Conservation (phyloP, 768 basidiomycete species). For the Cyclocybe aegerita region DNA sequence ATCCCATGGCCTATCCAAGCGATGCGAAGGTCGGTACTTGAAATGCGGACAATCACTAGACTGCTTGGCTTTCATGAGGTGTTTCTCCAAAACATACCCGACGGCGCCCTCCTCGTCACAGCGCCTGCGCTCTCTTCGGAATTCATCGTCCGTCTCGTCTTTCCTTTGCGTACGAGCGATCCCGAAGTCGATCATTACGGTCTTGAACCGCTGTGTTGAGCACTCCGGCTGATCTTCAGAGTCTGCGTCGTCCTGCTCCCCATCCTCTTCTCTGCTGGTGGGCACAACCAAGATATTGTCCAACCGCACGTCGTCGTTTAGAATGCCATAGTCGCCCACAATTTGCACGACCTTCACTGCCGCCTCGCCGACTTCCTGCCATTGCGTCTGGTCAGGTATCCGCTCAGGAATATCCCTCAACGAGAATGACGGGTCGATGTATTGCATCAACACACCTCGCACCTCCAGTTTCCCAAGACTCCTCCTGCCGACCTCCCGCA, state of each 20-base stretch:
- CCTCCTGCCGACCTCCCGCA: neutral
- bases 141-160: slow-evolving; percentile 14
- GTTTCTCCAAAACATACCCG: slow-evolving; percentile 12
- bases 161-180: slow-evolving; percentile 11
- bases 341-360: slow-evolving; percentile 13
- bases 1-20: slow-evolving; percentile 8
- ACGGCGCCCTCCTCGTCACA: slow-evolving; percentile 17
- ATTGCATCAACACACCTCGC: slow-evolving; percentile 12
- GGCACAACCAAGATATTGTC: slow-evolving; percentile 17
- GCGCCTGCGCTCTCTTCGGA: slow-evolving; percentile 6
- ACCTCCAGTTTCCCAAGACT: neutral
- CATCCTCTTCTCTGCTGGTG: slow-evolving; percentile 2
- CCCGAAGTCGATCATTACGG: slow-evolving; percentile 17
- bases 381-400: slow-evolving; percentile 5
- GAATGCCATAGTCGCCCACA: slow-evolving; percentile 12
- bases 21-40: slow-evolving; percentile 9
- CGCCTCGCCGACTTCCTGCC: slow-evolving; percentile 13
- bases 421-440: slow-evolving; percentile 12
- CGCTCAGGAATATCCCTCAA: slow-evolving; percentile 11
- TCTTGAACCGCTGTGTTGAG: slow-evolving; percentile 4
- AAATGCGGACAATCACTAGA: slow-evolving; percentile 2
- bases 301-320: slow-evolving; percentile 15
- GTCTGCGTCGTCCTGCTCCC: neutral
- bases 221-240: neutral
- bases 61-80: slow-evolving; percentile 3